Conservation (phyloP, 768 basidiomycete genomes). For the Lactifluus piperatus region DNA sequence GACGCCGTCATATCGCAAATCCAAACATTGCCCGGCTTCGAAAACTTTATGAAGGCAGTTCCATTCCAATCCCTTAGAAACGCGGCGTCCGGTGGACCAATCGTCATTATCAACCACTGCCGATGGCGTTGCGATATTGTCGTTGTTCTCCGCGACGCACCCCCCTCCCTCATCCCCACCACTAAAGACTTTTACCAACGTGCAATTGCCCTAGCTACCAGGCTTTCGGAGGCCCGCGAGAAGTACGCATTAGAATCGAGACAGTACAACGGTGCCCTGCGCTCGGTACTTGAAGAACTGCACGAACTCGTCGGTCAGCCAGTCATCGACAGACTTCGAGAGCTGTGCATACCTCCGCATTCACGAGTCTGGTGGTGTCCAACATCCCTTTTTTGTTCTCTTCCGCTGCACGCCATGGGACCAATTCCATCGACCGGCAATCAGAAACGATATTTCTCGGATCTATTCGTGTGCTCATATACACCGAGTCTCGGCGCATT, state of each 20-base stretch:
- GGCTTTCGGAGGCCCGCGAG: background rate
- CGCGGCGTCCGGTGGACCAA: background rate
- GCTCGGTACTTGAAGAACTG: background rate
- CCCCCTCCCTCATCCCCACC: background rate
- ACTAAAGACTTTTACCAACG: background rate
- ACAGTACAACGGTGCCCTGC: no score
- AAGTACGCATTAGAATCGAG: no score
- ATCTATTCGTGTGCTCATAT: slow-evolving; percentile 14
- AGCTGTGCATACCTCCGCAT: background rate
- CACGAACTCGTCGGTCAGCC: slow-evolving; percentile 4
- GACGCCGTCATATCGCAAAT: background rate
- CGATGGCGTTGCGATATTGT: background rate
- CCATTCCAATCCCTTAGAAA: background rate
- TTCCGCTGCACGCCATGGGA: slow-evolving; percentile 16
- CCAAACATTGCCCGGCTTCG: background rate
- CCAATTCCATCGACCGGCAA: background rate
- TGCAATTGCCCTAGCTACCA: background rate
- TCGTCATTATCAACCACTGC: slow-evolving; percentile 2
- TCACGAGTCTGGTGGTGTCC: slow-evolving; percentile 11
- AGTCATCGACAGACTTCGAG: background rate
- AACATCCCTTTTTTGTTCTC: background rate
- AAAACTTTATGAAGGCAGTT: background rate
- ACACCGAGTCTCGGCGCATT: slow-evolving; percentile 3
- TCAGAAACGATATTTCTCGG: background rate
- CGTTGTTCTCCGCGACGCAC: background rate